Conservation (phyloP, 768 basidiomycete genomes). For the Lyophyllum atratum region DNA sequence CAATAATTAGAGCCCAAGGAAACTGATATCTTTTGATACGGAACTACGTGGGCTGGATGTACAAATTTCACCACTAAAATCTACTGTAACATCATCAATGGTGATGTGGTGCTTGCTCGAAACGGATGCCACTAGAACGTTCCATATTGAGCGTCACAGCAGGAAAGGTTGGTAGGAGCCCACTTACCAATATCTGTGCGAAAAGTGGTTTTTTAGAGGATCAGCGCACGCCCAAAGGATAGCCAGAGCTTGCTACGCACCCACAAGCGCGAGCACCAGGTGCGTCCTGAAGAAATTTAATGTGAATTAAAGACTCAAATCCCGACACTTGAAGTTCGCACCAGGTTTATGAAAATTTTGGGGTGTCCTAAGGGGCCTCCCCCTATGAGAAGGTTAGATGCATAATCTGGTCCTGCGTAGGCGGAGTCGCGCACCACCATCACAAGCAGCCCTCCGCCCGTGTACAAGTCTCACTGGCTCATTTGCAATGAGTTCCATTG, state of each 20-base stretch:
- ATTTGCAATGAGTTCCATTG: constrained; percentile 85
- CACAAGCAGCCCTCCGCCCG: constrained; percentile 86
- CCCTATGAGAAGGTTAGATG: constrained; percentile 48
- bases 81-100: constrained; percentile 41
- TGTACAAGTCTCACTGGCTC: constrained; percentile 85
- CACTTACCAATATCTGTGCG: constrained; percentile 39
- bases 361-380: constrained; percentile 95
- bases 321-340: constrained; percentile 37
- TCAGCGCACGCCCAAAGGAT: constrained; percentile 9
- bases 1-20: constrained; percentile 17
- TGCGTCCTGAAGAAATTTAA: constrained; percentile 70
- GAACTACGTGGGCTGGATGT: not conserved
- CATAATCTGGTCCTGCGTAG: not conserved
- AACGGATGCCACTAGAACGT: constrained; percentile 75
- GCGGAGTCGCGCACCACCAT: constrained; percentile 74
- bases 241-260: constrained; percentile 49
- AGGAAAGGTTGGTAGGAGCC: not conserved
- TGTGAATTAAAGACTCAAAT: not conserved
- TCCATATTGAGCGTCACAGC: constrained; percentile 9
- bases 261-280: constrained; percentile 87
- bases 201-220: constrained; percentile 15
- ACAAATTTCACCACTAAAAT: not conserved
- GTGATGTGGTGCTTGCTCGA: constrained; percentile 83
- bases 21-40: not conserved
- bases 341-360: constrained; percentile 94